Evolutionary conservation across 805 yeast genomes (phyloP), one percentile per base, ranked within the genome.

Genomic region (Wickerhamomyces hampshirensis): DNA sequence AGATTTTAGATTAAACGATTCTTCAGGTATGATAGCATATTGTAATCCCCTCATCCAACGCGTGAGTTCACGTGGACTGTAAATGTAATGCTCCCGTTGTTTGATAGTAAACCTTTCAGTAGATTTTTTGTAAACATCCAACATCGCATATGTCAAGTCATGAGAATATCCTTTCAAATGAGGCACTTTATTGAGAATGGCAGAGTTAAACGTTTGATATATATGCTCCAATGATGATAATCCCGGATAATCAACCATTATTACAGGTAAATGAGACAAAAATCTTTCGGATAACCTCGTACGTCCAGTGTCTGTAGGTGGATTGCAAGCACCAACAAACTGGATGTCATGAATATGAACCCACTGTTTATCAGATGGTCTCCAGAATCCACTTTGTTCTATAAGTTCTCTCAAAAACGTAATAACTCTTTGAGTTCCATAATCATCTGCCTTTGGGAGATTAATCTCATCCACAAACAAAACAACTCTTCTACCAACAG

Each of bases 281-380:
- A 89, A 80, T 29, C 96, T 61, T 8, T 63, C 51, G 1, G 77
- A 63, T 16, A 91, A 52, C 3, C 53, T 55, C 9, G 70, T 63
- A 42, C 98, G 68, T 0, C 96, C 96, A 4, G 77, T 74, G 57
- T 84, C 94, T 1, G 79, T 68, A 0, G 96, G 80, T 1, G 96
- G 93, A 51, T 91, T 91, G 56, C 98, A 91, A 0, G 98, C 97
- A 7, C 94, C 97, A n/a, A 88, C 93, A 60, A 91, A 69, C 51
- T 84, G 94, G 18, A 91, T 66, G 31, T 78, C 69, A 13, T 68
- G 63, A 7, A 87, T 41, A 0, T 63, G 44, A 2, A 89, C 76
- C 95, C 96, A 91, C 18, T 68, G 67, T 31, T 68, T 65, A 19
- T 74, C 75, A 9, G 59, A 50, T 0, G 69, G 58, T 33, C 75